Evolutionary conservation across 176 grass and related monocot genomes (phyloP).

Genomic region (Poa annua): DNA sequence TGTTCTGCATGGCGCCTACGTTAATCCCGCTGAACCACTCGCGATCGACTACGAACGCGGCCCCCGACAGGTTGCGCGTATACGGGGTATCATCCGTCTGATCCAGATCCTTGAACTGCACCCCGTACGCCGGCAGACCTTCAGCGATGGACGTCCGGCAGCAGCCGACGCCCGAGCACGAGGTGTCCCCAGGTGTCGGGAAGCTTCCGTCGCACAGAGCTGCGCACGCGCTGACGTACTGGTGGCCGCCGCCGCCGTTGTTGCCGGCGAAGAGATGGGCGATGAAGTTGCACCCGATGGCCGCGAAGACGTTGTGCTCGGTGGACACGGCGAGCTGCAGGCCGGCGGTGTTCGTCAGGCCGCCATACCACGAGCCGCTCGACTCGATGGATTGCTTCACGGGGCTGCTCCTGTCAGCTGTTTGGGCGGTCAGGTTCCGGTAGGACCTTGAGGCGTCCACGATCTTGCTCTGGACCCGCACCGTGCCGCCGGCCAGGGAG

Average conservation of each 20-base stretch:
- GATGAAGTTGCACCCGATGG: constrained; percentile 16
- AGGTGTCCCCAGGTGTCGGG: background rate
- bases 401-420: background rate
- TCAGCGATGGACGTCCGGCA: background rate
- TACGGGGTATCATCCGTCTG: too few species aligned
- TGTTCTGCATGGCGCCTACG: background rate
- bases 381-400: background rate
- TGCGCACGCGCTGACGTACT: background rate
- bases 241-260: background rate
- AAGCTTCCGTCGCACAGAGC: background rate
- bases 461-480: background rate
- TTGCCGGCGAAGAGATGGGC: background rate
- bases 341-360: background rate
- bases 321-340: background rate
- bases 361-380: background rate
- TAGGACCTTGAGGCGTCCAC: background rate
- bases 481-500: background rate
- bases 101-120: background rate
- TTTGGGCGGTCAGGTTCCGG: background rate
- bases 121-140: background rate
- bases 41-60: background rate
- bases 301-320: constrained; percentile 34
- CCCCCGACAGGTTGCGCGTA: too few species aligned
- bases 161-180: background rate
- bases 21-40: background rate